Percentiles rank a stretch among this genome's conserved stretches.
phyloP scores from a whole-genome alignment of 768 basidiomycete genomes.

The Erythrobasidium yunnanense region DNA sequence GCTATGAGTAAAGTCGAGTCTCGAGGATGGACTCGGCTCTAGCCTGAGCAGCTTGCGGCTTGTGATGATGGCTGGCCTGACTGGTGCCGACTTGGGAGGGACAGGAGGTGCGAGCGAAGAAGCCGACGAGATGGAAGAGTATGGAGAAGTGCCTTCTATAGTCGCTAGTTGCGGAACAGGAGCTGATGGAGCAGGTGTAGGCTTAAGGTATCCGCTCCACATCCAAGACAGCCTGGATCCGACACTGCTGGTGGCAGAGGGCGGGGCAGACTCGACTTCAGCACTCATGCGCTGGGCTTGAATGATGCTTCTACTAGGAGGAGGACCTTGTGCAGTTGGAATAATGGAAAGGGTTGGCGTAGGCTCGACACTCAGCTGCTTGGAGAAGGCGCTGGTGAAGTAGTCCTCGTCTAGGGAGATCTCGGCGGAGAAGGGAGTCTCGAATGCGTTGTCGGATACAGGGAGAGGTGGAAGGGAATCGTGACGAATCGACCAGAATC shows the following conservation, averaged over 20 bases:
- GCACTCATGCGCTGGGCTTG: not conserved
- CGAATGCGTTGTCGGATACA: not conserved
- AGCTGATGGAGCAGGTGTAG: not conserved
- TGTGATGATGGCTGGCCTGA: not conserved
- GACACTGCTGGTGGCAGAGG: not conserved
- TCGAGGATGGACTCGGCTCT: not conserved
- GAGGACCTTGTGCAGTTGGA: not conserved
- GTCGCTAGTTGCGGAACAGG: not conserved
- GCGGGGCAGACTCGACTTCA: not conserved
- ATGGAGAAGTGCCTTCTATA: not conserved
- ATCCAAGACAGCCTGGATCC: not conserved
- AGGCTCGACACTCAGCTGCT: not conserved
- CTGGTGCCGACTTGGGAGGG: not conserved
- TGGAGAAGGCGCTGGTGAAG: conserved; percentile 2
- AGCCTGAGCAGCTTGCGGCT: not conserved
- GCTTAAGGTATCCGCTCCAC: not conserved
- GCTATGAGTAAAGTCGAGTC: not conserved
- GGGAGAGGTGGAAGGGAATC: conserved; percentile 28
- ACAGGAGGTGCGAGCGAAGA: not conserved
- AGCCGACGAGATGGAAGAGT: not conserved
- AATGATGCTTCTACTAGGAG: not conserved
- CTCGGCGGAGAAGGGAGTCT: conserved; percentile 26
- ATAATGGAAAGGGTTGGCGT: not conserved
- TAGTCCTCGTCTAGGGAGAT: conserved; percentile 27
- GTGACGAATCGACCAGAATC: conserved; percentile 9